Conservation (phyloP, 2,329 filamentous ascomycete species). For the Botrytis sinoallii region DNA sequence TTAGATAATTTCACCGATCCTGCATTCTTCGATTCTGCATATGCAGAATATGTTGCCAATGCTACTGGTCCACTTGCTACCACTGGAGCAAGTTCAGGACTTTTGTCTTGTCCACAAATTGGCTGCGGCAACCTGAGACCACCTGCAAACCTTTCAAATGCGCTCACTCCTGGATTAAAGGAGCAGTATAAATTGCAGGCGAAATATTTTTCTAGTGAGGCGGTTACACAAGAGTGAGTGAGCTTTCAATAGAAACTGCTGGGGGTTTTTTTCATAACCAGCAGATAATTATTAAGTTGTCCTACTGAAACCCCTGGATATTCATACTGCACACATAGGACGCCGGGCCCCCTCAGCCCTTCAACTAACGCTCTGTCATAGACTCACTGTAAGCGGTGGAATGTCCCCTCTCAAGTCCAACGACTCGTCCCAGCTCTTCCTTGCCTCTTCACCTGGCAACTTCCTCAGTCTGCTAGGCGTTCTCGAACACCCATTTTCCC, state of each 20-base stretch:
- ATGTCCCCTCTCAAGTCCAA: neutral
- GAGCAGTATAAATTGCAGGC: slow-evolving; percentile 3
- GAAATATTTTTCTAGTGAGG: neutral
- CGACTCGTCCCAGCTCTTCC: neutral
- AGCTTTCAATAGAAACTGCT: neutral
- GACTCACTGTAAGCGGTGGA: neutral
- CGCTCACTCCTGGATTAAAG: neutral
- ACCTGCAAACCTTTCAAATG: neutral
- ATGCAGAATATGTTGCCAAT: slow-evolving; percentile 3
- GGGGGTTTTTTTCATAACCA: neutral
- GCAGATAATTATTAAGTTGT: neutral
- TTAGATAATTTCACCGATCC: neutral
- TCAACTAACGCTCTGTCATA: neutral
- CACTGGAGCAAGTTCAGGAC: neutral
- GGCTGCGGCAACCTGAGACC: neutral
- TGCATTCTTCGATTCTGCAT: slow-evolving; percentile 7
- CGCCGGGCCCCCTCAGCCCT: neutral
- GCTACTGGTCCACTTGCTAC: neutral
- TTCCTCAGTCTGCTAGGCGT: slow-evolving; percentile 5
- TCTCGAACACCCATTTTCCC: slow-evolving; percentile 51
- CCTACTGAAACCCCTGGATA: neutral
- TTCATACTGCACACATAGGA: neutral
- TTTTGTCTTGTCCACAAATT: slow-evolving; percentile 7
- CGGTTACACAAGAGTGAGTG: neutral
- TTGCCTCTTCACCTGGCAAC: neutral